A percentile compares a stretch with the other conserved stretches of the same genome.
These are phyloP conservation scores for Tricharina praecox DNA, from an alignment of 495 filamentous ascomycete species.

Conservation along the genomic window DNA sequence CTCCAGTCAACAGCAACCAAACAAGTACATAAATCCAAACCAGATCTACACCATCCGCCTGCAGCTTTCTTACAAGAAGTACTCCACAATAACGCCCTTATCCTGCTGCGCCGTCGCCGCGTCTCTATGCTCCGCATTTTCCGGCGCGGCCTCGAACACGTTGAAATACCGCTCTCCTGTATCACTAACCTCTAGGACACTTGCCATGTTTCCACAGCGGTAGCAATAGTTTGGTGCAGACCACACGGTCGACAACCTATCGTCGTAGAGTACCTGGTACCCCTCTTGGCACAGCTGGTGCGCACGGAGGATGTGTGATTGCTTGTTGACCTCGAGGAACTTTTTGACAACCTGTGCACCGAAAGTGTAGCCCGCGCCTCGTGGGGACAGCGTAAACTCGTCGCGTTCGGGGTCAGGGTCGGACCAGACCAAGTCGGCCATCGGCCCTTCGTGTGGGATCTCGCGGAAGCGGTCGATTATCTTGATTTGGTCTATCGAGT, in stretches of 20 bases:
- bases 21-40: neutral
- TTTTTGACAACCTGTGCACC: conserved; percentile 94
- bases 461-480: conserved; percentile 97
- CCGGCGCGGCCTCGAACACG: conserved; percentile 88
- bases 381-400: conserved; percentile 84
- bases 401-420: conserved; percentile 91
- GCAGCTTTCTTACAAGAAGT: conserved; percentile 61
- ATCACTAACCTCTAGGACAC: conserved; percentile 87
- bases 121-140: conserved; percentile 75
- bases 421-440: conserved; percentile 98
- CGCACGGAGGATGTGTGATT: conserved; percentile 89
- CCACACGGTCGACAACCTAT: conserved; percentile 89
- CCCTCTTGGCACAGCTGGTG: conserved; percentile 97
- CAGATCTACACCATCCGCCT: neutral
- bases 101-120: conserved; percentile 42
- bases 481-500: conserved; percentile 98
- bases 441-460: conserved; percentile 94
- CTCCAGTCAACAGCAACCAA: no score
- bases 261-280: conserved; percentile 88
- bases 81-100: conserved; percentile 48
- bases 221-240: conserved; percentile 96
- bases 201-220: conserved; percentile 89
- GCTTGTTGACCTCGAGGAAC: conserved; percentile 88
- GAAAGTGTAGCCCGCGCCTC: conserved; percentile 92
- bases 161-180: conserved; percentile 86